Evolutionary conservation across 2,329 filamentous ascomycete species (phyloP), one percentile per base, ranked within the genome.

Genomic region (Epichloe bromicola): DNA sequence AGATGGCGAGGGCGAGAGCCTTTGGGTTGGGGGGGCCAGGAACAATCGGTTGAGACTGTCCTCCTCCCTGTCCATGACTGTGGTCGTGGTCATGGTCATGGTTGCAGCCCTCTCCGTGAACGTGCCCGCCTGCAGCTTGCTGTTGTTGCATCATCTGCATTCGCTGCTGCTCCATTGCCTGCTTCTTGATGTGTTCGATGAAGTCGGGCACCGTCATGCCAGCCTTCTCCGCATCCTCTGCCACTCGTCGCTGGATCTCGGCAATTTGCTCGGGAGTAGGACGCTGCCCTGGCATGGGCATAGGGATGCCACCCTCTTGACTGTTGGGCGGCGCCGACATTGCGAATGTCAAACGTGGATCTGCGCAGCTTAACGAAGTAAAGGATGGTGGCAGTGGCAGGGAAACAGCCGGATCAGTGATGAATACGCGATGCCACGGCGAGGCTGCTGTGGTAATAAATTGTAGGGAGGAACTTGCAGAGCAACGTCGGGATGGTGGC

Each of bases 161-260:
- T 58, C 65, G 65, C 62, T 67, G 66, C 70, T 74, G 74, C 65
- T 69, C 69, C 59, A 70, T 66, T 4, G 72, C 73, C 60, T 82
- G 77, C 58, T 70, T 73, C 65, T 79, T 80, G 60, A 85, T 72
- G 54, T 80, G 77, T 63, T 84, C 82, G 61, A 94, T 79, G 65
- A 95, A 95, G 67, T 95, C 76, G 43, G 85, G 88, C 1, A 93
- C 83, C 6, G 85, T 82, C 78, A 97, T 82, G 65, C 90, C 90
- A 56, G 83, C 80, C 70, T 86, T 89, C 62, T 86, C 76, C 46
- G 91, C 91, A 68, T 96, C 90, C 48, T 80, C 78, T 46, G 85
- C 84, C 43, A 96, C 72, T 68, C 93, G 85, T 60, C 82, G 80
- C 67, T 94, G 87, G 76, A 96, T 93, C 51, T 78, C 76, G 51